Base-by-base conservation (phyloP, 2,329 filamentous ascomycete species). In the Zymoseptoria brevis region DNA sequence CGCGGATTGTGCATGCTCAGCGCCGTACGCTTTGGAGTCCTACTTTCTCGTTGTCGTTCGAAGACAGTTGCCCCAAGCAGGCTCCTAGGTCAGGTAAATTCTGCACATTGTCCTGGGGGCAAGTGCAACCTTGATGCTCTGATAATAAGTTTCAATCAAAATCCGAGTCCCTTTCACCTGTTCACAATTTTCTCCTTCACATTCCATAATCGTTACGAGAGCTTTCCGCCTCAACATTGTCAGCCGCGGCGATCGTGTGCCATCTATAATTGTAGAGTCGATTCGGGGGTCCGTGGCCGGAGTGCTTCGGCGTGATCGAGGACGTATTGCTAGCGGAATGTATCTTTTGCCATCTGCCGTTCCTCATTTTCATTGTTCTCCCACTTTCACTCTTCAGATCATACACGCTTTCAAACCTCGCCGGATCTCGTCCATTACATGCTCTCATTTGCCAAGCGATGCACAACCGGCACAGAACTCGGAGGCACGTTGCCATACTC, bases 401-500 rank as follows among this genome's bases (percentile, higher is more conserved):
- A 16, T n/a, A 16, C 35, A 45, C 16, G 35, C 35, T n/a, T 13
- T 7, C 35, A 13, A n/a, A 45, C 35, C 35, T 45, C 16, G 35
- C 13, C 35, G 3, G 16, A 7, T 45, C 35, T 11, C 13, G 3
- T 16, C 35, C 35, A 45, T n/a, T 45, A 61, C 56, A 66, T 65
- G 11, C 69, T 69, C 57, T 72, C 70, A 54, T 72, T 72, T 8
- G 68, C 70, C 60, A 72, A 59, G 57, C 86, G 79, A 75, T 88
- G 84, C 57, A 88, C 83, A 53, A 87, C 85, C 9, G 91, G 88
- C 50, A 96, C 91, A 7, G 90, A 91, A 68, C 88, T 92, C 0
- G 91, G 89, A 55, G 91, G 89, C 63, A 95, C 82, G 68, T 85
- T 89, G 50, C 93, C 94, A 71, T 93, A 86, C 76, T 99, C 94